These are phyloP conservation scores for Podospora tetraspora DNA, from an alignment of 495 filamentous ascomycete genomes.

Conservation along the genomic window DNA sequence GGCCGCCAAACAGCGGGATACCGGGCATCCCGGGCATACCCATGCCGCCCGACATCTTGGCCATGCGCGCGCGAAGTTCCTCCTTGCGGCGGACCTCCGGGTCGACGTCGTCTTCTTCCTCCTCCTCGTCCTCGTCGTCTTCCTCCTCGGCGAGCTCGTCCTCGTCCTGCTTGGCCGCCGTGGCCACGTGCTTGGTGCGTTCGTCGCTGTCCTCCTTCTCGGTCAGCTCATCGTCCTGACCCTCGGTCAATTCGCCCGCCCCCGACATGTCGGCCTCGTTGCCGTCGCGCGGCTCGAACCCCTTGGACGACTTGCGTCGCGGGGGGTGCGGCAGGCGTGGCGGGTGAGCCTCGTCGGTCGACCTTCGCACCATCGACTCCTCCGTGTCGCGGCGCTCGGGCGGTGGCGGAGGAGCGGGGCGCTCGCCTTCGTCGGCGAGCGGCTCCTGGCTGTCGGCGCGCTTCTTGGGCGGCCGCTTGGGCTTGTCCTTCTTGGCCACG, in stretches of 20 bases:
- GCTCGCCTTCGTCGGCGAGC: slow-evolving; percentile 33
- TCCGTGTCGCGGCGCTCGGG: slow-evolving; percentile 45
- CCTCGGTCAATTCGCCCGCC: slow-evolving; percentile 76
- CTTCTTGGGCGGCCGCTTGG: slow-evolving; percentile 75
- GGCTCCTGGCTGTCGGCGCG: slow-evolving; percentile 54
- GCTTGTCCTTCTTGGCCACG: slow-evolving; percentile 81
- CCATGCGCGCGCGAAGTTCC: slow-evolving; percentile 90
- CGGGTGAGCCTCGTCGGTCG: slow-evolving; percentile 51
- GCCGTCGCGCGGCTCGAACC: slow-evolving; percentile 56
- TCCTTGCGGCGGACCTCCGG: slow-evolving; percentile 81
- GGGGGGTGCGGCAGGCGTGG: slow-evolving; percentile 40
- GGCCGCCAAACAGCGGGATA: slow-evolving; percentile 62
- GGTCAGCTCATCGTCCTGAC: slow-evolving; percentile 70
- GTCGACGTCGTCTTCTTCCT: slow-evolving; percentile 86
- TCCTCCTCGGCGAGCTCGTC: slow-evolving; percentile 47
- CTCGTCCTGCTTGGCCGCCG: slow-evolving; percentile 34
- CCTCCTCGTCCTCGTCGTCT: slow-evolving; percentile 61
- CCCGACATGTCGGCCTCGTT: slow-evolving; percentile 90
- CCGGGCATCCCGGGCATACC: slow-evolving; percentile 95
- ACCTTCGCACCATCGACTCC: slow-evolving; percentile 51
- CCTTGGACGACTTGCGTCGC: slow-evolving; percentile 52
- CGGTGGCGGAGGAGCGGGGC: slow-evolving; percentile 28
- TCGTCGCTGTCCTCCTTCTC: slow-evolving; percentile 72
- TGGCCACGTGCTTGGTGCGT: slow-evolving; percentile 31
- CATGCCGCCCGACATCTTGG: slow-evolving; percentile 98